Base-by-base conservation (phyloP, 176 grass and related monocot species). In the Aegilops tauschii region DNA sequence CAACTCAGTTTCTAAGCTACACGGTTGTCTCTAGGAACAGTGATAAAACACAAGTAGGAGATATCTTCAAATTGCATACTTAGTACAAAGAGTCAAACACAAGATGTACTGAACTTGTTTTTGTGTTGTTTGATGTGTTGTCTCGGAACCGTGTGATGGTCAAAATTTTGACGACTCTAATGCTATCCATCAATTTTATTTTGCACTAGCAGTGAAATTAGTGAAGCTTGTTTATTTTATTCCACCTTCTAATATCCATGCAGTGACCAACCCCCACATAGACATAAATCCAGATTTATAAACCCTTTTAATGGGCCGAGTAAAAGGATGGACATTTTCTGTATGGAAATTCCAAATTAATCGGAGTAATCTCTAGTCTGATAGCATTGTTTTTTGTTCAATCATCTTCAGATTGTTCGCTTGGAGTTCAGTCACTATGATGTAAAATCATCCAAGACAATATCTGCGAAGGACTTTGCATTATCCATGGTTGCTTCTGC, bases 401-500 rank as follows among this genome's bases (percentile, higher is more conserved):
- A 69, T 40, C 66, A 42, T 85, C 37, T 77, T 74, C 84, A 98
- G 97, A 98, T 98, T 69, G 84, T 98, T 88, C 87, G 84, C 37
- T 86, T 98, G 82, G 97, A 98, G 84, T 98, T 98, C 66, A 85
- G 72, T 45, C 97, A 98, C 91, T 98, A 98, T 88, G 94, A 98
- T 90, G 79, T 92, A 54, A 92, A 90, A 82, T 96, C 92, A 79
- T 86, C 86, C 16, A 93, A 90, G 18, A 84, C 90, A 74, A 96
- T 98, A 87, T 89, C 97, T 91, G 90, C 76, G 3, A 99, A 96
- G 80, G 97, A 99, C 65, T 99, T 99, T 75, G 90, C 97, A 34
- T 84, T 99, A 36, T 99, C 97, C 65, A 99, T 99, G 97, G 90
- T 96, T 89, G 97, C 97, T 84, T 96, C 92, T 58, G 97, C 97